A percentile compares a stretch with the other conserved stretches of the same genome.
phyloP scores from a whole-genome alignment of 2,329 filamentous ascomycete species.

The Colletotrichum melonis region DNA sequence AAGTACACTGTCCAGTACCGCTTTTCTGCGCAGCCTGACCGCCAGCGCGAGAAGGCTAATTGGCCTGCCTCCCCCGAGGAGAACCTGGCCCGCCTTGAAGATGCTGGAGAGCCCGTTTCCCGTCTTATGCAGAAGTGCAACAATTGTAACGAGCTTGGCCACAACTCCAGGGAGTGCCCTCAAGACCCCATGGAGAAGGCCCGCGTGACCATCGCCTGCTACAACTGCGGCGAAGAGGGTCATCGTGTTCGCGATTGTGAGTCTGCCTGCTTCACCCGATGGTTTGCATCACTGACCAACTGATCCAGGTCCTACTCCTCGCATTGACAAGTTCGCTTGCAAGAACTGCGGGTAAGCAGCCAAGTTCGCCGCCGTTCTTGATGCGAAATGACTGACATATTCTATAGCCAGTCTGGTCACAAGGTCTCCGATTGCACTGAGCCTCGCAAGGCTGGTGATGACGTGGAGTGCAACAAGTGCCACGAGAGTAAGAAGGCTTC shows the following conservation, averaged over 20 bases:
- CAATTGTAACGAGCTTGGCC: slow-evolving; percentile 75
- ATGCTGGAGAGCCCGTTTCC: slow-evolving; percentile 73
- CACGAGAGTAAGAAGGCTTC: slow-evolving; percentile 64
- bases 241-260: slow-evolving; percentile 78
- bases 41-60: slow-evolving; percentile 66
- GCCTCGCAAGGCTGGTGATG: slow-evolving; percentile 67
- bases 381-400: slow-evolving; percentile 20
- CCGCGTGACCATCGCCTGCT: slow-evolving; percentile 66
- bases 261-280: slow-evolving; percentile 39
- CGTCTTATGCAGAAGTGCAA: slow-evolving; percentile 69
- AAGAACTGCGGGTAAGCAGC: slow-evolving; percentile 71
- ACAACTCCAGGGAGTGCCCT: slow-evolving; percentile 69
- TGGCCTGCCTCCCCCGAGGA: slow-evolving; percentile 71
- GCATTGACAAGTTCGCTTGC: slow-evolving; percentile 74
- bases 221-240: slow-evolving; percentile 72
- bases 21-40: slow-evolving; percentile 66
- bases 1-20: slow-evolving; percentile 74
- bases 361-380: background rate
- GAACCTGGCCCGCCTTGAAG: slow-evolving; percentile 71
- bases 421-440: slow-evolving; percentile 64
- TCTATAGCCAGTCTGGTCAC: slow-evolving; percentile 60
- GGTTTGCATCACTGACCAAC: background rate
- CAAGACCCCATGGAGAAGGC: slow-evolving; percentile 64
- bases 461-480: slow-evolving; percentile 75
- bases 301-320: slow-evolving; percentile 64